A percentile compares a stretch with the other conserved stretches of the same genome.
phyloP scores from a whole-genome alignment of 169 alveolate genomes.

The Plasmodium berghei region DNA sequence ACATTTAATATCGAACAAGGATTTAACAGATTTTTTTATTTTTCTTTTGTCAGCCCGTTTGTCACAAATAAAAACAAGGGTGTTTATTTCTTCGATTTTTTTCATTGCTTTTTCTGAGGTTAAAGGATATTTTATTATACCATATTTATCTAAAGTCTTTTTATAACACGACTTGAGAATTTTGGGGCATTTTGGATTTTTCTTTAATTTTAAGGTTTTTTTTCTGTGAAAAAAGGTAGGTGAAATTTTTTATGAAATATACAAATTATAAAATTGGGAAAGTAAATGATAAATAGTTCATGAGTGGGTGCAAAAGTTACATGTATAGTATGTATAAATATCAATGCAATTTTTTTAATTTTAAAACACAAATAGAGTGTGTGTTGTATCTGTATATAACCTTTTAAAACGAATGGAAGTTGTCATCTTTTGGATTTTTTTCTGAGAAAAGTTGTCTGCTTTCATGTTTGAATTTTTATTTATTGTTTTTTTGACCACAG shows the following conservation, averaged over 20 bases:
- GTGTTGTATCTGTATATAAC: neutral
- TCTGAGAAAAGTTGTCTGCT: neutral
- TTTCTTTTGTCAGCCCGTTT: slow-evolving; percentile 94
- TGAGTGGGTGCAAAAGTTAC: too few relatives aligned
- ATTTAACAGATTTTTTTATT: slow-evolving; percentile 95
- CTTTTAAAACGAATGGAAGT: slow-evolving; percentile 47
- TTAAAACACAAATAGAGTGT: too few relatives aligned
- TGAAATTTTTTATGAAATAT: too few relatives aligned
- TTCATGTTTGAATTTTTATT: neutral
- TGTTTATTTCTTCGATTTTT: slow-evolving; percentile 98
- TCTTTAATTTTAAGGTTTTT: slow-evolving; percentile 89
- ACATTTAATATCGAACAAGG: slow-evolving; percentile 93
- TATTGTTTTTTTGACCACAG: slow-evolving; percentile 1
- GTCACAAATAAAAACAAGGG: slow-evolving; percentile 95
- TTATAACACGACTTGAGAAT: slow-evolving; percentile 83
- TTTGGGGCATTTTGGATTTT: slow-evolving; percentile 92
- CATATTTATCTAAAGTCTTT: slow-evolving; percentile 92
- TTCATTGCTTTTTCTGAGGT: slow-evolving; percentile 98
- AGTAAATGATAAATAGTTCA: too few relatives aligned
- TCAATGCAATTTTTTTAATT: too few relatives aligned
- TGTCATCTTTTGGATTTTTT: slow-evolving; percentile 13
- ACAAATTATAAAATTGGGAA: too few relatives aligned
- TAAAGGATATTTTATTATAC: slow-evolving; percentile 94
- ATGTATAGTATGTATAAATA: too few relatives aligned
- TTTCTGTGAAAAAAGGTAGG: slow-evolving; percentile 8